Base-by-base conservation (phyloP, 1,284 basidiomycete genomes). In the Somion occarium region DNA sequence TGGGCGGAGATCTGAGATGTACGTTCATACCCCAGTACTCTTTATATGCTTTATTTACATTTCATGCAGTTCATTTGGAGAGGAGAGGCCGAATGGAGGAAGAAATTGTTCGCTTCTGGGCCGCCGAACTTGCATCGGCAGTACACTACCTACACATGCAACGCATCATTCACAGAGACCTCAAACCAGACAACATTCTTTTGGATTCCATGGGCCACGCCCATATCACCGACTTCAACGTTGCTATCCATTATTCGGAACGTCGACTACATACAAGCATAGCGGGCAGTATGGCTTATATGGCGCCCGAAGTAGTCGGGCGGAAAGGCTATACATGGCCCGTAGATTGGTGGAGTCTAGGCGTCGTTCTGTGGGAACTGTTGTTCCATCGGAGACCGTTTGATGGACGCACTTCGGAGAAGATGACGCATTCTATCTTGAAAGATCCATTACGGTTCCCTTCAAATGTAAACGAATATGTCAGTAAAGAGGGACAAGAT, bases 201-300 rank as follows among this genome's bases (percentile, higher is more conserved):
- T 77, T 99, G 38, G 96, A 98, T 69, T 83, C 90, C 42, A 75
- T 80, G 60, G 96, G 96, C 0, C 95, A 99, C 65, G 96, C 93
- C 0, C 95, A 98, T 65, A 77, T 99, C 56, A 98, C 96, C 13
- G 96, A 98, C 71, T 97, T 99, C 74, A 99, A 99, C 67, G 94
- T 98, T 59, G 96, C 95, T 13, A 94, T 98, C 5, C 96, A 98
- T 69, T 98, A 93, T 66, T 94, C 93, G 5, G 88, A 93, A 51
- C 77, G 87, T 43, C 78, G 91, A 27, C 67, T 90, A 53, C 85
- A 98, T 65, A 94, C 91, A 1, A 93, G 91, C 51, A 89, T 99
- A 3, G 96, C 94, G 1, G 94, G 94, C 2, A 93, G 90, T 59
- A 96, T 98, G 92, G 95, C 96, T 0, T 99, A 99, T 72, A 99